phyloP scores from a whole-genome alignment of 2,329 filamentous ascomycete genomes.

The Ceratocystis eucalypticola region DNA sequence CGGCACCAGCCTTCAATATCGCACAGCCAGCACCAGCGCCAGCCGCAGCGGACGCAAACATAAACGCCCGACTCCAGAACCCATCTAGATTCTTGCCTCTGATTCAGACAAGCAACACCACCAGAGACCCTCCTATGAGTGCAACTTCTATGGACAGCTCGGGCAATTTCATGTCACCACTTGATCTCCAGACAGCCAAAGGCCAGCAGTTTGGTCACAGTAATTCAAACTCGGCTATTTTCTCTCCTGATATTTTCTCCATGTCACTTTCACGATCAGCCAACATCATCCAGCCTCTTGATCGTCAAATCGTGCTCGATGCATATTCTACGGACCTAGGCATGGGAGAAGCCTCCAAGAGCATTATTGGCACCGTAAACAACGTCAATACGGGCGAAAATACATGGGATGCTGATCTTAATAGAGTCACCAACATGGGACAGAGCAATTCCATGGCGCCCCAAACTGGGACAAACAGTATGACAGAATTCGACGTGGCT shows the following conservation, averaged over 20 bases:
- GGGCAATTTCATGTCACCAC: conserved; percentile 3
- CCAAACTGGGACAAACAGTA: neutral
- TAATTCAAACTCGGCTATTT: conserved; percentile 28
- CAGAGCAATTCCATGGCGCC: neutral
- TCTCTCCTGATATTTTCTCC: conserved; percentile 40
- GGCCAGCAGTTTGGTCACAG: conserved; percentile 6
- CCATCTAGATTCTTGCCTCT: neutral
- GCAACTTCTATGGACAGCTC: conserved; percentile 26
- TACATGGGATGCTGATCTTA: neutral
- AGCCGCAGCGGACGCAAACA: conserved; percentile 22
- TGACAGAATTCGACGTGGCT: neutral
- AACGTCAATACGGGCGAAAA: neutral
- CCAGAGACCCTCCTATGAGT: conserved; percentile 30
- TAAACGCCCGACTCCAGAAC: neutral
- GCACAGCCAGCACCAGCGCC: conserved; percentile 18
- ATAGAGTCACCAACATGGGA: neutral
- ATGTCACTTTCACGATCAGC: conserved; percentile 38
- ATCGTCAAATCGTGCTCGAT: conserved; percentile 62
- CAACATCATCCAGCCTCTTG: conserved; percentile 52
- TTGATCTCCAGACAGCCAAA: conserved; percentile 6
- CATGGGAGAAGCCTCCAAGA: conserved; percentile 27
- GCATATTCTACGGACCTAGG: conserved; percentile 47
- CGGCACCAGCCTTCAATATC: conserved; percentile 21
- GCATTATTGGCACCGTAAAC: conserved; percentile 27
- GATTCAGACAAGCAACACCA: neutral